Conservation (phyloP, 768 basidiomycete species). For the Phanerodontia chrysosporium region DNA sequence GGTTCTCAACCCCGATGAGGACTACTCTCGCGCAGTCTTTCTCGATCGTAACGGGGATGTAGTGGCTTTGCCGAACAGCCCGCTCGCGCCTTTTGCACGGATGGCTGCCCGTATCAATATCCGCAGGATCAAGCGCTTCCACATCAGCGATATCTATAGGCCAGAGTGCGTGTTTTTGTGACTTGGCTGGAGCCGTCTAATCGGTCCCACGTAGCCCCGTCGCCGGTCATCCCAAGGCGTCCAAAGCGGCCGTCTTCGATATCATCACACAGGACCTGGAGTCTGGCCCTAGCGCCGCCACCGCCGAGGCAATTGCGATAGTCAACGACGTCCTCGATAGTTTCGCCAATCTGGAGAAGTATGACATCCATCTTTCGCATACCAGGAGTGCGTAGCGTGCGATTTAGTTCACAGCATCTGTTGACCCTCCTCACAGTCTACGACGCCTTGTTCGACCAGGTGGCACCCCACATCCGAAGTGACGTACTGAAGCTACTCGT, state of each 20-base stretch:
- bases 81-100: slow-evolving; percentile 75
- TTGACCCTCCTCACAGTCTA: slow-evolving; percentile 47
- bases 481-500: slow-evolving; percentile 62
- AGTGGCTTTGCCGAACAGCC: slow-evolving; percentile 67
- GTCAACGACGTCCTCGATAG: slow-evolving; percentile 62
- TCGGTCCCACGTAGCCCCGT: slow-evolving; percentile 54
- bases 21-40: slow-evolving; percentile 57
- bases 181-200: neutral
- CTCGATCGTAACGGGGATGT: slow-evolving; percentile 80
- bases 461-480: slow-evolving; percentile 52
- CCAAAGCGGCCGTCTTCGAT: slow-evolving; percentile 78
- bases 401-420: neutral
- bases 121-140: slow-evolving; percentile 78
- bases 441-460: slow-evolving; percentile 55
- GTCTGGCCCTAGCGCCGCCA: slow-evolving; percentile 61
- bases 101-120: slow-evolving; percentile 65
- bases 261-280: slow-evolving; percentile 74
- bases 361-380: slow-evolving; percentile 79
- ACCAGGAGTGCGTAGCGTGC: slow-evolving; percentile 51
- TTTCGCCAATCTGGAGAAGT: slow-evolving; percentile 69
- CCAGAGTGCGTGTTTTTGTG: slow-evolving; percentile 44
- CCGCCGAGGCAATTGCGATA: slow-evolving; percentile 70
- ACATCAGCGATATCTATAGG: slow-evolving; percentile 69
- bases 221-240: slow-evolving; percentile 67
- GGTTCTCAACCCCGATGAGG: slow-evolving; percentile 54